Conservation (phyloP, 2,329 filamentous ascomycete genomes). For the Fusarium metavorans region DNA sequence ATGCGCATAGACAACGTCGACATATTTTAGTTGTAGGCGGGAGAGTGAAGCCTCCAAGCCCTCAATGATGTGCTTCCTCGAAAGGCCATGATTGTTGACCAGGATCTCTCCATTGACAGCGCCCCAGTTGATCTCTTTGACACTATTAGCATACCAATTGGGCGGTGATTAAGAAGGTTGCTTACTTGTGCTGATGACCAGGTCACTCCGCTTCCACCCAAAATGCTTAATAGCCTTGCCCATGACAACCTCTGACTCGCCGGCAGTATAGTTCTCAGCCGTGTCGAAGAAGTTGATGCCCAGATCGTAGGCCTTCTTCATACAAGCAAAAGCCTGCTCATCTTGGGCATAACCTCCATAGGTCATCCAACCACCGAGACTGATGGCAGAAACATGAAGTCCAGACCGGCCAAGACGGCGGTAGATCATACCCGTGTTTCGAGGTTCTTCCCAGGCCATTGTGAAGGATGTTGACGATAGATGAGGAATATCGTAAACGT, state of each 20-base stretch:
- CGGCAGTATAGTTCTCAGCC: constrained; percentile 70
- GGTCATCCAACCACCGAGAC: constrained; percentile 74
- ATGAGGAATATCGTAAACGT: not conserved
- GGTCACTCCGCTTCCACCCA: constrained; percentile 71
- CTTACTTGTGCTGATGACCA: constrained; percentile 69
- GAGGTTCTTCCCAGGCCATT: constrained; percentile 59
- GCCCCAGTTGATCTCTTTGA: constrained; percentile 72
- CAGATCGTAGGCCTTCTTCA: constrained; percentile 71
- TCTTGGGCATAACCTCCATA: constrained; percentile 75
- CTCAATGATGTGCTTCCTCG: constrained; percentile 72
- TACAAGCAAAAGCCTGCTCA: constrained; percentile 70
- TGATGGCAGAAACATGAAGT: constrained; percentile 75
- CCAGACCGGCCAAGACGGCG: constrained; percentile 64
- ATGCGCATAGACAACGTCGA: constrained; percentile 78
- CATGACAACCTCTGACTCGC: constrained; percentile 74
- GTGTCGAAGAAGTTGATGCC: constrained; percentile 75
- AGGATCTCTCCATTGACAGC: constrained; percentile 69
- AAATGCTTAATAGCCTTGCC: constrained; percentile 71
- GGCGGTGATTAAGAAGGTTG: fast-evolving
- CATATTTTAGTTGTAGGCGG: constrained; percentile 69
- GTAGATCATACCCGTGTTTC: constrained; percentile 59
- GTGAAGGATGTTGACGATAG: constrained; percentile 24
- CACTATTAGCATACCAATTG: constrained; percentile 2
- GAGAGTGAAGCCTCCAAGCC: constrained; percentile 68
- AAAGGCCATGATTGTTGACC: constrained; percentile 75